Percentiles rank a stretch among this genome's conserved stretches.
These are phyloP conservation scores for Acacia concinna DNA, from an alignment of 331 rosid species.

Conservation along the genomic window DNA sequence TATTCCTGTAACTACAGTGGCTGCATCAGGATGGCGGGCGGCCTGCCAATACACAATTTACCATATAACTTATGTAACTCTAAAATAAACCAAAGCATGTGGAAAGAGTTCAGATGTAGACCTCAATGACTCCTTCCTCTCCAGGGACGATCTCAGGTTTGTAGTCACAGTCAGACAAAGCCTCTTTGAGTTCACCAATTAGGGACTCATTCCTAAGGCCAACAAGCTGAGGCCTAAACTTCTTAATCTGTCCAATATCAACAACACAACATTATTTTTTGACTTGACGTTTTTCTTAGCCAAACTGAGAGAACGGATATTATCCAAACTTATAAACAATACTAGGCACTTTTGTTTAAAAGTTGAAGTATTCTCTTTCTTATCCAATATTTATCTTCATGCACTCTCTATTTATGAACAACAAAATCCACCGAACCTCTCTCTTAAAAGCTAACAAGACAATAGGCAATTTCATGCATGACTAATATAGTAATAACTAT, in stretches of 20 bases:
- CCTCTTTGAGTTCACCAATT: constrained; percentile 76
- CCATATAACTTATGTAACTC: not conserved
- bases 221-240: constrained; percentile 85
- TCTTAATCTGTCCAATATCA: constrained; percentile 64
- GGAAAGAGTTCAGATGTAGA: constrained; percentile 29
- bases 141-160: constrained; percentile 95
- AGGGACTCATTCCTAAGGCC: constrained; percentile 81
- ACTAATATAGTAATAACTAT: not conserved
- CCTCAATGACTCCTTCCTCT: constrained; percentile 95
- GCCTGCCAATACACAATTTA: constrained; percentile 46
- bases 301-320: not conserved
- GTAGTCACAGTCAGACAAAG: constrained; percentile 68
- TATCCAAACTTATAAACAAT: constrained; percentile 1
- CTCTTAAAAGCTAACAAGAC: not conserved
- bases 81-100: not conserved
- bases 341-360: not conserved
- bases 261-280: not conserved
- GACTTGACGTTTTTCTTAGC: not conserved
- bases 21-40: constrained; percentile 95
- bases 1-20: constrained; percentile 85
- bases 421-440: not conserved
- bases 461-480: not conserved
- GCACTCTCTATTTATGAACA: not conserved
- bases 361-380: not conserved
- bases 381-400: not conserved